Conservation (phyloP, 345 rosid genomes). For the Citrus mangshanensis region DNA sequence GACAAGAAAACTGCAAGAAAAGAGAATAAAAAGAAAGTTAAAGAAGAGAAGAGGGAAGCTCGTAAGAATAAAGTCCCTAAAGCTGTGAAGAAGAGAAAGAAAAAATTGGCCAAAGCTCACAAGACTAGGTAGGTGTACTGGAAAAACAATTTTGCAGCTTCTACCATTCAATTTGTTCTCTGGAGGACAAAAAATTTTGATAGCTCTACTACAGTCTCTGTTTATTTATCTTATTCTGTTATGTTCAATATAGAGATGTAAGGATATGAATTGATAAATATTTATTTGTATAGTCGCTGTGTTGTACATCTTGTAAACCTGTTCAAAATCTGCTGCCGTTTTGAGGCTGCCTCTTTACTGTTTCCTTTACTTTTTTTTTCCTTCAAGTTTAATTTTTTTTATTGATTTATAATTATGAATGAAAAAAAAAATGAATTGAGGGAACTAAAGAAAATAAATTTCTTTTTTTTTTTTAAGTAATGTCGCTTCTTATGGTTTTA, state of each 20-base stretch:
- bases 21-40: constrained; percentile 94
- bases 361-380: too few relatives aligned
- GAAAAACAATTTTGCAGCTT: neutral
- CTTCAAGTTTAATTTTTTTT: too few relatives aligned
- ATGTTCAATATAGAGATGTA: neutral
- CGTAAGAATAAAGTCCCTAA: constrained; percentile 85
- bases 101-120: constrained; percentile 69
- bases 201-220: neutral
- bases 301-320: too few relatives aligned
- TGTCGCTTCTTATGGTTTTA: too few relatives aligned
- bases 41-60: constrained; percentile 89
- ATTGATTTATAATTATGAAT: too few relatives aligned
- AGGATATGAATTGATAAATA: too few relatives aligned
- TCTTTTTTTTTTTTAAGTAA: too few relatives aligned
- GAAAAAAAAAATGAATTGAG: too few relatives aligned
- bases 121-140: constrained; percentile 49
- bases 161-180: neutral
- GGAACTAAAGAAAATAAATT: too few relatives aligned
- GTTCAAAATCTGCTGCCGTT: too few relatives aligned
- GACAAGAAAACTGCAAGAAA: constrained; percentile 86
- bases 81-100: constrained; percentile 85
- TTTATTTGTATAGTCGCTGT: too few relatives aligned
- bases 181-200: constrained; percentile 2
- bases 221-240: neutral
- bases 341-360: too few relatives aligned